These are phyloP conservation scores for Leptographium wingfieldii DNA, from an alignment of 2,329 filamentous ascomycete genomes.

Conservation along the genomic window DNA sequence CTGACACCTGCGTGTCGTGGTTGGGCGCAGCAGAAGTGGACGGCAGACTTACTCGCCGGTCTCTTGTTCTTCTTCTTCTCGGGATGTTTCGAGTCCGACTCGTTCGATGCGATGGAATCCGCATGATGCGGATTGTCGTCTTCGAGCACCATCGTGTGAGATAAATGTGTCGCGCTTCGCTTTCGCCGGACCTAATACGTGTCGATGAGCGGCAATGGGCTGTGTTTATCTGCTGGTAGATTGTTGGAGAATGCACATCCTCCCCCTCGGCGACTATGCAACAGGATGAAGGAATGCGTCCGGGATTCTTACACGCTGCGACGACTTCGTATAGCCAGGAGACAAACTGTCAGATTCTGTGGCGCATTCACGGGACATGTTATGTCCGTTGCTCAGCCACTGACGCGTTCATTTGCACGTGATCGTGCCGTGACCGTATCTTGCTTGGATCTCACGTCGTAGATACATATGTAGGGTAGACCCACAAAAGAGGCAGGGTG, in stretches of 20 bases:
- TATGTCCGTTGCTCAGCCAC: conserved; percentile 6
- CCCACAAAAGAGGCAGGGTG: background rate
- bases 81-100: conserved; percentile 36
- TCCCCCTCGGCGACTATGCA: background rate
- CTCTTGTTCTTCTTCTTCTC: conserved; percentile 84
- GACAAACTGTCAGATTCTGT: background rate
- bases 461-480: background rate
- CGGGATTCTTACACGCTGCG: background rate
- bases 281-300: background rate
- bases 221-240: background rate
- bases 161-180: background rate
- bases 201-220: background rate
- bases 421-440: background rate
- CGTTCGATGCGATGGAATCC: conserved; percentile 43
- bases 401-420: conserved; percentile 1
- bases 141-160: conserved; percentile 25
- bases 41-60: conserved; percentile 59
- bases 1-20: background rate
- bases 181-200: background rate
- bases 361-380: background rate
- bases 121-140: conserved; percentile 20
- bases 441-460: background rate
- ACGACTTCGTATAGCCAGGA: background rate
- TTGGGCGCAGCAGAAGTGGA: background rate
- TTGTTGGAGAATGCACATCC: background rate